phyloP scores from a whole-genome alignment of 176 grass and related monocot genomes.

The Bolboschoenus planiculmis region DNA sequence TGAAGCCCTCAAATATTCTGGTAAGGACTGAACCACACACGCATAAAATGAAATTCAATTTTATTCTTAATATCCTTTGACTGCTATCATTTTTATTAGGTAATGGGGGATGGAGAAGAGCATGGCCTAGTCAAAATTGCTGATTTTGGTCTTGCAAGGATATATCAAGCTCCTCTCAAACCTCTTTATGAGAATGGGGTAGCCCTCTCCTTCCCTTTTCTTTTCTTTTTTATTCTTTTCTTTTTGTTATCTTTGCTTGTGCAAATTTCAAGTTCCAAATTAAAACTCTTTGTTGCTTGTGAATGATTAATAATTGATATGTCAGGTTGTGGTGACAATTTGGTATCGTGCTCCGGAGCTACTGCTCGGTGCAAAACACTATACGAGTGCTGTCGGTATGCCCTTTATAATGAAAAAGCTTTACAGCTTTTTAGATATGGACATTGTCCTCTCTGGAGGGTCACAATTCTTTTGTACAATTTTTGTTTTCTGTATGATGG shows the following conservation, averaged over 20 bases:
- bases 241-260: neutral
- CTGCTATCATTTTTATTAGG: slow-evolving; percentile 37
- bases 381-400: slow-evolving; percentile 97
- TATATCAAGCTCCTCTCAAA: slow-evolving; percentile 99
- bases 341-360: slow-evolving; percentile 97
- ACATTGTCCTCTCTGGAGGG: neutral
- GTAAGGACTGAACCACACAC: slow-evolving; percentile 23
- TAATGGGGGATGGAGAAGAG: slow-evolving; percentile 98
- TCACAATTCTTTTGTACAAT: neutral
- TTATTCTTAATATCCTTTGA: neutral
- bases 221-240: neutral
- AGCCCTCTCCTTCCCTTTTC: neutral
- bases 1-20: slow-evolving; percentile 99
- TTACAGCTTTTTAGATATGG: slow-evolving; percentile 7
- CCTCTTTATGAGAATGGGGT: slow-evolving; percentile 97
- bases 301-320: slow-evolving; percentile 20
- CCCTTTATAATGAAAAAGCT: slow-evolving; percentile 19
- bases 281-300: neutral
- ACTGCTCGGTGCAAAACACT: slow-evolving; percentile 94
- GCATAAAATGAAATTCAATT: slow-evolving; percentile 22
- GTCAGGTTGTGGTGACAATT: slow-evolving; percentile 96
- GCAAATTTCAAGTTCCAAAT: slow-evolving; percentile 4
- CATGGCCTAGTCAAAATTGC: slow-evolving; percentile 96
- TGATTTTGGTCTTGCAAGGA: slow-evolving; percentile 97
- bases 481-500: neutral